Percentiles rank a stretch among this genome's conserved stretches.
These are phyloP conservation scores for Cryphonectria carpinicola DNA, from an alignment of 2,329 filamentous ascomycete genomes.

Conservation along the genomic window DNA sequence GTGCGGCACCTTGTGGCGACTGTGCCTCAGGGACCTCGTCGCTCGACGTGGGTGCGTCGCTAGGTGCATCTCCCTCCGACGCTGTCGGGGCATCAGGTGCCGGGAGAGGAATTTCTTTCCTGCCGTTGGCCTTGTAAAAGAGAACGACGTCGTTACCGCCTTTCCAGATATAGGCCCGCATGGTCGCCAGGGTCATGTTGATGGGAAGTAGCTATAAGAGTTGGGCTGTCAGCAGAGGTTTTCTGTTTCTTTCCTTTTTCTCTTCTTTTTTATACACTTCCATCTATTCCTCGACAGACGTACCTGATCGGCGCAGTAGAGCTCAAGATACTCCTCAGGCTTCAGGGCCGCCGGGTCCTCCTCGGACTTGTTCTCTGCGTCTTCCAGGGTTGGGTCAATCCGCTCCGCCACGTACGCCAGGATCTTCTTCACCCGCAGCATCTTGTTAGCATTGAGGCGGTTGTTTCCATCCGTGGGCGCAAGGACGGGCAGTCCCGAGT, in stretches of 20 bases:
- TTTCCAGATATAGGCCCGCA: constrained; percentile 92
- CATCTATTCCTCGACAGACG: constrained; percentile 37
- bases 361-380: constrained; percentile 55
- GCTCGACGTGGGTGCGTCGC: constrained; percentile 1
- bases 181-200: constrained; percentile 90
- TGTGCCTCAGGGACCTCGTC: constrained; percentile 13
- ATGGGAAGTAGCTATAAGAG: constrained; percentile 65
- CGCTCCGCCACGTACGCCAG: constrained; percentile 89
- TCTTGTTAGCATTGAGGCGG: constrained; percentile 92
- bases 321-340: constrained; percentile 90
- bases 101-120: constrained; percentile 61
- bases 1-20: neutral
- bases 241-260: too few relatives aligned
- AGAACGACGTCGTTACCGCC: constrained; percentile 91
- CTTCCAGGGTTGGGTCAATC: constrained; percentile 64
- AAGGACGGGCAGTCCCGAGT: constrained; percentile 70
- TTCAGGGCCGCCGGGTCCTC: constrained; percentile 64
- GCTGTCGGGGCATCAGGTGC: constrained; percentile 31
- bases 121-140: constrained; percentile 90
- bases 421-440: constrained; percentile 95
- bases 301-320: constrained; percentile 94
- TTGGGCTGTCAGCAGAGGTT: constrained; percentile 13
- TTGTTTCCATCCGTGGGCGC: constrained; percentile 80
- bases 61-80: neutral
- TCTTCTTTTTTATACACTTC: too few relatives aligned